Evolutionary conservation across 805 yeast species (phyloP), one percentile per base, ranked within the genome.

Genomic region (Soucietia sequanensis): DNA sequence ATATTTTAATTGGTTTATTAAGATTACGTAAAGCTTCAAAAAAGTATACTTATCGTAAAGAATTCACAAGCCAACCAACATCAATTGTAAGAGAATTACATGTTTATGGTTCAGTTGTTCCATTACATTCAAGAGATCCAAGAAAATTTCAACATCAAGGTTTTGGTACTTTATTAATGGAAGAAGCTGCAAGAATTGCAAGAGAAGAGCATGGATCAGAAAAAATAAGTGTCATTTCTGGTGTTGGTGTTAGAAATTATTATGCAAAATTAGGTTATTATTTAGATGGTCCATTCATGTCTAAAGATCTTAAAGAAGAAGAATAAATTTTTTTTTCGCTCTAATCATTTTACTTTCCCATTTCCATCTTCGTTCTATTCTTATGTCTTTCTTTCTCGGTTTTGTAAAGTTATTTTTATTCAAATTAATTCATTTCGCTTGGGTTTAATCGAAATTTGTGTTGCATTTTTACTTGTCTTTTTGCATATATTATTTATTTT

Each of bases 91-190:
- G 99, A 62, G 99, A 93, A 60, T 70, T 93, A 46, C 99, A 93
- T 52, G 99, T 93, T 20, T 93, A 93, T 54, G 99, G 99, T 10
- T 85, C 95, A 4, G 99, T 90, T 13, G 99, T 93, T 14, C 98
- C 99, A 3, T 65, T 93, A 38, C 99, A 93, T 59, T 84, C 95
- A 3, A 76, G 98, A 47, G 99, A 93, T 62, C 99, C 99, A 30
- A 76, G 96, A 54, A 93, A 93, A 62, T 93, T 93, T 70, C 99
- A 93, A 67, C 99, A 93, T 68, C 99, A 93, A 70, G 99, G 99
- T 14, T 93, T 91, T 58, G 99, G 99, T 44, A 91, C 99, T 5
- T 70, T 93, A 51, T 65, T 93, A 33, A 93, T 93, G 99, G 98
- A 93, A 62, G 99, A 93, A 62, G 99, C 99, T 3, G 98, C 88